These are phyloP conservation scores for Coniochaeta sp. DNA, from an alignment of 2,329 filamentous ascomycete species.

Conservation along the genomic window DNA sequence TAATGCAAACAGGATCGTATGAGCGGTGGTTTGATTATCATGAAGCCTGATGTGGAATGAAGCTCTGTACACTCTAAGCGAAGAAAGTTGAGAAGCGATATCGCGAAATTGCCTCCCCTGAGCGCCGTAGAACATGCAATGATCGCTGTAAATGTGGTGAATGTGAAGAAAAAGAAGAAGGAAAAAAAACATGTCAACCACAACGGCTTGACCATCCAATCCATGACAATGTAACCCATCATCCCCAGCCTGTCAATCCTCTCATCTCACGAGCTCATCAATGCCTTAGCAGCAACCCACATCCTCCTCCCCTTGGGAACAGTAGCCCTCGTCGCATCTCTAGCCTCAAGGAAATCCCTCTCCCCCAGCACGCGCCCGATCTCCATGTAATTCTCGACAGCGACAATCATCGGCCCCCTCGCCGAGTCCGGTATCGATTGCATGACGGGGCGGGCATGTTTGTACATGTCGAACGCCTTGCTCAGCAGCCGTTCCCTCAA, in stretches of 20 bases:
- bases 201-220: background rate
- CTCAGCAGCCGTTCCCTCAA: constrained; percentile 49
- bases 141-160: no score
- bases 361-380: constrained; percentile 14
- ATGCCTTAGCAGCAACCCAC: constrained; percentile 10
- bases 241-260: background rate
- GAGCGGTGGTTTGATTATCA: no score
- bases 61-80: background rate
- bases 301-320: constrained; percentile 11
- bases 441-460: constrained; percentile 47
- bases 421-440: constrained; percentile 53
- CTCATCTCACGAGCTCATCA: constrained; percentile 6
- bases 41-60: background rate
- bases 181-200: background rate
- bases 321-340: constrained; percentile 9
- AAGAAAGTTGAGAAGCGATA: background rate
- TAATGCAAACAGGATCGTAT: no score
- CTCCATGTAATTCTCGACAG: constrained; percentile 17
- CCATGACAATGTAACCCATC: no score
- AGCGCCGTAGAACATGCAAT: background rate
- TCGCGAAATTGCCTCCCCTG: background rate
- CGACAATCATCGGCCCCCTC: constrained; percentile 31
- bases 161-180: background rate
- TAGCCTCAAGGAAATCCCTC: background rate
- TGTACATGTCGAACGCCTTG: constrained; percentile 55